Evolutionary conservation across 2,329 filamentous ascomycete genomes (phyloP).

Genomic region (Beauveria varroae): DNA sequence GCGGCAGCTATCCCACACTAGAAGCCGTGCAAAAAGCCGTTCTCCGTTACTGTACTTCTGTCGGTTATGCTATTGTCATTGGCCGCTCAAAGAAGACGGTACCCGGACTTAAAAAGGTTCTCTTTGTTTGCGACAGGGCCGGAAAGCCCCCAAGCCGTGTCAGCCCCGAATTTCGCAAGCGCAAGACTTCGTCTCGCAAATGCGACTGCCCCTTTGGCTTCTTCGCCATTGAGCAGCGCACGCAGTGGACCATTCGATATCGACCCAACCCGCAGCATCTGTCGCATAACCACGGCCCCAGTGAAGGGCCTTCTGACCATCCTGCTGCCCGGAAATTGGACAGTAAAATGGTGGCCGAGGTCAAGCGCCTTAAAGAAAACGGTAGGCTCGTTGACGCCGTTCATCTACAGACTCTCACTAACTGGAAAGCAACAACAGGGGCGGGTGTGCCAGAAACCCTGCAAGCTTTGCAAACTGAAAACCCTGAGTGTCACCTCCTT

Average conservation of each 20-base stretch:
- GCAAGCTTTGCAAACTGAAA: constrained; percentile 56
- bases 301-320: constrained; percentile 59
- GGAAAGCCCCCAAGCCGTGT: constrained; percentile 55
- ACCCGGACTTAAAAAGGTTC: constrained; percentile 58
- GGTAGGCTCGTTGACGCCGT: constrained; percentile 37
- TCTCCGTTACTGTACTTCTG: constrained; percentile 56
- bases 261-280: constrained; percentile 52
- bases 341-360: constrained; percentile 60
- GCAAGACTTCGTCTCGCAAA: constrained; percentile 60
- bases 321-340: constrained; percentile 59
- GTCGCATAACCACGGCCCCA: constrained; percentile 57
- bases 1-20: constrained; percentile 55
- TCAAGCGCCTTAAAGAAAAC: constrained; percentile 58
- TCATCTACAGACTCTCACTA: constrained; percentile 17
- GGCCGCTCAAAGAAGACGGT: constrained; percentile 62
- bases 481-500: constrained; percentile 55
- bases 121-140: constrained; percentile 59
- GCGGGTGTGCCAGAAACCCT: constrained; percentile 59
- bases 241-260: constrained; percentile 60
- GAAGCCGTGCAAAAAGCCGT: constrained; percentile 59
- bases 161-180: constrained; percentile 56
- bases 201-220: constrained; percentile 64
- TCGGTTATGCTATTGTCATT: constrained; percentile 62
- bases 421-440: constrained; percentile 37
- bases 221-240: constrained; percentile 60